Conservation (phyloP, 208 protist genomes). For the Willaertia magna region DNA sequence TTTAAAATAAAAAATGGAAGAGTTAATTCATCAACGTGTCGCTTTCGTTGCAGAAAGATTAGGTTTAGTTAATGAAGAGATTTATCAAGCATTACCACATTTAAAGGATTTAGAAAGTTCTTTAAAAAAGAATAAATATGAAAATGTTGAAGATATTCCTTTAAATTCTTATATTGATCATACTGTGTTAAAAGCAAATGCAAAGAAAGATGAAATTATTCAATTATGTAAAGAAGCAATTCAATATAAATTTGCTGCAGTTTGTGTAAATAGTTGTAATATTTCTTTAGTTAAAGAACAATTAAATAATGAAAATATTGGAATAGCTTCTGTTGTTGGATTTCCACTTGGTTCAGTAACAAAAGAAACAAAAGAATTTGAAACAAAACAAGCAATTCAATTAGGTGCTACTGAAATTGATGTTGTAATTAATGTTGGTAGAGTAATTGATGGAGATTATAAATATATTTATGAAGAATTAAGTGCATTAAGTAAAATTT, state of each 20-base stretch:
- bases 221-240: slow-evolving; percentile 71
- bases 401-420: slow-evolving; percentile 77
- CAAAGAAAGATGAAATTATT: slow-evolving; percentile 38
- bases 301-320: slow-evolving; percentile 41
- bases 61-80: background rate
- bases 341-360: slow-evolving; percentile 78
- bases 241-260: slow-evolving; percentile 57
- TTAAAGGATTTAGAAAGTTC: background rate
- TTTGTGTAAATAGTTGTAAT: slow-evolving; percentile 75
- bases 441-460: slow-evolving; percentile 63
- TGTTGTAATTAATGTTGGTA: slow-evolving; percentile 81
- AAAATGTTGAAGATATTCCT: background rate
- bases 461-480: slow-evolving; percentile 66
- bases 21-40: too few species aligned
- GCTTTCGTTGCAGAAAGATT: background rate
- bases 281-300: slow-evolving; percentile 39
- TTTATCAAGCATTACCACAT: background rate
- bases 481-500: slow-evolving; percentile 44
- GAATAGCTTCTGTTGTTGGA: slow-evolving; percentile 53
- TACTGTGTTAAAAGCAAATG: slow-evolving; percentile 69
- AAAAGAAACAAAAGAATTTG: slow-evolving; percentile 55
- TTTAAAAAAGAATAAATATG: background rate
- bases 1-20: too few species aligned
- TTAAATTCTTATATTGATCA: slow-evolving; percentile 65
- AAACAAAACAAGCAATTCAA: slow-evolving; percentile 47